These are phyloP conservation scores for Colletotrichum caudatum DNA, from an alignment of 2,329 filamentous ascomycete species.

Conservation along the genomic window DNA sequence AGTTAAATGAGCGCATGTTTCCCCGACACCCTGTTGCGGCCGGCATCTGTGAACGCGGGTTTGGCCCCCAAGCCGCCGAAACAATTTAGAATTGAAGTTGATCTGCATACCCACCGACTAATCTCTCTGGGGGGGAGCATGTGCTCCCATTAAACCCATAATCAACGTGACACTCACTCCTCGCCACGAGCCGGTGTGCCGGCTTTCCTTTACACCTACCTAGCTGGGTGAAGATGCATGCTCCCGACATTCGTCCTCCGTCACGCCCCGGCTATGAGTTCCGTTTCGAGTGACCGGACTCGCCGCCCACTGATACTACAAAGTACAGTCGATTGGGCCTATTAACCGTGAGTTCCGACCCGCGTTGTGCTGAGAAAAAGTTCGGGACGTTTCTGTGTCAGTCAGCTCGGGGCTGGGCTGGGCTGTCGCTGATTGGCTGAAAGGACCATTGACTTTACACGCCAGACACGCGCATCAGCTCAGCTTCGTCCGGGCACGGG, in stretches of 20 bases:
- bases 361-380: conserved; percentile 22
- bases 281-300: neutral
- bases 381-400: conserved; percentile 19
- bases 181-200: conserved; percentile 10
- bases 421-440: conserved; percentile 6
- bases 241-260: neutral
- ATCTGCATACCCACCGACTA: conserved; percentile 36
- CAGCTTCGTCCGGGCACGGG: conserved; percentile 29
- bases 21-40: conserved; percentile 18
- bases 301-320: conserved; percentile 17
- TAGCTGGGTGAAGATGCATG: neutral
- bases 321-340: conserved; percentile 5
- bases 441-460: conserved; percentile 12
- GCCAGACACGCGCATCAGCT: conserved; percentile 17
- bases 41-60: conserved; percentile 10
- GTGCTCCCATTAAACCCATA: conserved; percentile 25
- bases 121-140: conserved; percentile 23
- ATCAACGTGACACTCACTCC: conserved; percentile 27
- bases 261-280: neutral
- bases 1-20: conserved; percentile 1
- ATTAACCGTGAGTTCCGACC: neutral
- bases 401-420: neutral
- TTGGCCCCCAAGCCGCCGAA: neutral
- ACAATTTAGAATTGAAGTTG: neutral
- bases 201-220: conserved; percentile 5